Evolutionary conservation across 176 grass and related monocot genomes (phyloP).

Genomic region (Carex kokanica): DNA sequence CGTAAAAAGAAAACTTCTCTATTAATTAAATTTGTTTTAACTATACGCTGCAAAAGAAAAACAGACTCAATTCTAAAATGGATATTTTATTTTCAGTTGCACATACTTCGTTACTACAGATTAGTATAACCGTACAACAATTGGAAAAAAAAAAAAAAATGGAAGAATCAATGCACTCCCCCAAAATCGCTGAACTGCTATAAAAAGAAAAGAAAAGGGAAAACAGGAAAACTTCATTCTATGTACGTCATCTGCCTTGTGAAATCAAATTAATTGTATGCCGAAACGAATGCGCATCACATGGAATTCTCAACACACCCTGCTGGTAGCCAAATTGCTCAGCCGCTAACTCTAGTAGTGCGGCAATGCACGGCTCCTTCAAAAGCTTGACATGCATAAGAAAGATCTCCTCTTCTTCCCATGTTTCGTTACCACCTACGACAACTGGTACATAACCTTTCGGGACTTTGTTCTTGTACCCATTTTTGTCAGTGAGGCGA

Average conservation of each 20-base stretch:
- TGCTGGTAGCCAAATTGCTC: conserved; percentile 35
- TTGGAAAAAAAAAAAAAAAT: no score
- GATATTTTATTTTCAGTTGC: no score
- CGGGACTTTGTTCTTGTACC: not conserved
- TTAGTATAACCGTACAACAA: no score
- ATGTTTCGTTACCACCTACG: not conserved
- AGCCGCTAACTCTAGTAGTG: conserved; percentile 23
- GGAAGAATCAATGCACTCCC: no score
- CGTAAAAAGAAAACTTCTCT: no score
- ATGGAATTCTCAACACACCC: conserved; percentile 35
- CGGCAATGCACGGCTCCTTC: conserved; percentile 24
- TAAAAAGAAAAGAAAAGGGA: not conserved
- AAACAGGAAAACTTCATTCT: not conserved
- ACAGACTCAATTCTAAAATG: no score
- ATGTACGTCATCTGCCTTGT: not conserved
- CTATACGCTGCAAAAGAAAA: no score
- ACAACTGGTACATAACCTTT: conserved; percentile 35
- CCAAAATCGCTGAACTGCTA: no score
- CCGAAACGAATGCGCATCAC: conserved; percentile 20
- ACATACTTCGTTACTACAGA: no score
- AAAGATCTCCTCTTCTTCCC: conserved; percentile 3
- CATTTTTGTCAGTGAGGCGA: no score
- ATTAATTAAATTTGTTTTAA: no score
- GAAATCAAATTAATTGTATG: conserved; percentile 6
- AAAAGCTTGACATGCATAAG: conserved; percentile 25